phyloP scores from a whole-genome alignment of 148 eudicot species.

The Vaccinium vitisidaea region DNA sequence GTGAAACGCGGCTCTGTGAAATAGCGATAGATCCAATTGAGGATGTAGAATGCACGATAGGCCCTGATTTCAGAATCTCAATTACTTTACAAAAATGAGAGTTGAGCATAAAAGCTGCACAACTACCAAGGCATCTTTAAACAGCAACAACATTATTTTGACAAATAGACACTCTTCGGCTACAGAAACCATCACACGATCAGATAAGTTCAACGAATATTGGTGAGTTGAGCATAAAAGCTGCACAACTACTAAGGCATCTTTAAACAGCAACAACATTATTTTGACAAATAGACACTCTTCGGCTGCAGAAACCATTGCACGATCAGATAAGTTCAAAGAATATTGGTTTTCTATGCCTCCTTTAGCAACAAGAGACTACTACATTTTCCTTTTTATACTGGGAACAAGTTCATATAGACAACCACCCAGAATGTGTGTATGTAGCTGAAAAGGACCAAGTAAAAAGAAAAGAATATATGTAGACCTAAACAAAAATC shows the following conservation, averaged over 20 bases:
- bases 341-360: neutral
- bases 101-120: neutral
- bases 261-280: neutral
- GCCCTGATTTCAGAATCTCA: slow-evolving; percentile 48
- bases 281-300: neutral
- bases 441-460: neutral
- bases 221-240: too few relatives aligned
- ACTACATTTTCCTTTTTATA: neutral
- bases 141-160: neutral
- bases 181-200: neutral
- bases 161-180: neutral
- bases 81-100: neutral
- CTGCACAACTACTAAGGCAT: neutral
- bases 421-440: neutral
- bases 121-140: neutral
- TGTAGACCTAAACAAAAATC: neutral
- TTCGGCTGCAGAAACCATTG: neutral
- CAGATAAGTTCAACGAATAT: neutral
- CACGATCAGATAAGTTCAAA: neutral
- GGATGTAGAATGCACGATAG: slow-evolving; percentile 80
- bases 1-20: slow-evolving; percentile 63
- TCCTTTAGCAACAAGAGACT: neutral
- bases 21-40: slow-evolving; percentile 93
- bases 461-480: neutral
- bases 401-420: neutral